phyloP scores from a whole-genome alignment of 805 yeast genomes.

The Lachancea nothofagi region DNA sequence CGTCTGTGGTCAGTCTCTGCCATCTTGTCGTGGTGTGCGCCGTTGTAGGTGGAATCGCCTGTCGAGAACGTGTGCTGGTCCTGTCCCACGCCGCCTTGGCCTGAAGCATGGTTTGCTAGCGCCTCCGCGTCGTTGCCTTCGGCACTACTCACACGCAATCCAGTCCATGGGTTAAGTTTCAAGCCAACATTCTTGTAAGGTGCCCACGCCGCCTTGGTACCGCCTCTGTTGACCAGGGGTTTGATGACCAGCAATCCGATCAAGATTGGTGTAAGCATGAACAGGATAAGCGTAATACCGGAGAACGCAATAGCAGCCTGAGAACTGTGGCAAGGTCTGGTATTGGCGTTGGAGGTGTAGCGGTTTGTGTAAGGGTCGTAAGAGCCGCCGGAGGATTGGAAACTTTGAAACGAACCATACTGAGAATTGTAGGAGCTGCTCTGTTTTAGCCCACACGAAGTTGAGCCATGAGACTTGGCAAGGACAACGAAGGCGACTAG shows the following conservation, averaged over 20 bases:
- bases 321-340: slow-evolving; percentile 22
- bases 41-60: slow-evolving; percentile 10
- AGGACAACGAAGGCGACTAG: slow-evolving; percentile 33
- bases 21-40: slow-evolving; percentile 7
- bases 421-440: slow-evolving; percentile 14
- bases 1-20: slow-evolving; percentile 9
- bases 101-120: slow-evolving; percentile 1
- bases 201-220: slow-evolving; percentile 15
- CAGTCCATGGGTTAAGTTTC: slow-evolving; percentile 21
- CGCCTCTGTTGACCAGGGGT: slow-evolving; percentile 20
- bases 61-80: slow-evolving; percentile 12
- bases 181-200: slow-evolving; percentile 11
- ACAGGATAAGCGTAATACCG: slow-evolving; percentile 28
- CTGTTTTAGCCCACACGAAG: slow-evolving; percentile 21
- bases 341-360: slow-evolving; percentile 17
- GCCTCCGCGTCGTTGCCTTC: slow-evolving; percentile 7
- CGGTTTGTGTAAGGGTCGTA: slow-evolving; percentile 12
- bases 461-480: slow-evolving; percentile 29
- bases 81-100: slow-evolving; percentile 5
- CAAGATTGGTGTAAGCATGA: slow-evolving; percentile 22
- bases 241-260: slow-evolving; percentile 29
- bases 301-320: slow-evolving; percentile 34
- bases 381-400: slow-evolving; percentile 11
- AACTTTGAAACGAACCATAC: slow-evolving; percentile 14
- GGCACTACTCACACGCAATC: slow-evolving; percentile 16